Conservation (phyloP, 2,329 filamentous ascomycete species). For the Trichoderma simmonsii region DNA sequence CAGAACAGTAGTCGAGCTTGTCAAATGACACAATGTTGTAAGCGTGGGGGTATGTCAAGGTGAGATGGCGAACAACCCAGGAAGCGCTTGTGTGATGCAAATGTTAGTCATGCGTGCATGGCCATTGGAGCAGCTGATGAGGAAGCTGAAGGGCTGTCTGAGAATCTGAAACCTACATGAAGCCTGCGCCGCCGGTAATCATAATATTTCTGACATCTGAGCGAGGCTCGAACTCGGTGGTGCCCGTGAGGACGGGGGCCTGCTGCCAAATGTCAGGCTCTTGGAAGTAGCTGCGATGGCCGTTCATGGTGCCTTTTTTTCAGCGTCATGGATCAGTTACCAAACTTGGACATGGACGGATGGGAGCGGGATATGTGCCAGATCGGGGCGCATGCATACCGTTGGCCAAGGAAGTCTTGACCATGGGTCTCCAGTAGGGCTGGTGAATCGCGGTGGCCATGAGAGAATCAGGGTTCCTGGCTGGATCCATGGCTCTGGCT, state of each 20-base stretch:
- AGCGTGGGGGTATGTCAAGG: slow-evolving; percentile 65
- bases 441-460: slow-evolving; percentile 3
- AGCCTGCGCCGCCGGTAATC: slow-evolving; percentile 79
- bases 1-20: slow-evolving; percentile 80
- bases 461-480: not conserved
- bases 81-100: slow-evolving; percentile 57
- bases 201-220: slow-evolving; percentile 74
- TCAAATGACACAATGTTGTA: slow-evolving; percentile 83
- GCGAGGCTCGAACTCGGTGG: slow-evolving; percentile 66
- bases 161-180: slow-evolving; percentile 60
- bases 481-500: slow-evolving; percentile 1
- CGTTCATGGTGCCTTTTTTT: slow-evolving; percentile 25
- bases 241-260: slow-evolving; percentile 66
- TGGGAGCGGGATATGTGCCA: not conserved
- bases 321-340: slow-evolving; percentile 15
- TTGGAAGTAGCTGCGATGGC: slow-evolving; percentile 46
- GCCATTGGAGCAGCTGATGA: not conserved
- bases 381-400: slow-evolving; percentile 18
- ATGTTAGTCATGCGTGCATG: not conserved
- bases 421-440: slow-evolving; percentile 12
- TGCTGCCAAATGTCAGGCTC: slow-evolving; percentile 67
- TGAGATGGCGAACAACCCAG: slow-evolving; percentile 78
- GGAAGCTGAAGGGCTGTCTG: not conserved
- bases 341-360: not conserved
- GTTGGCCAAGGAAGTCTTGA: slow-evolving; percentile 15